Evolutionary conservation across 2,329 filamentous ascomycete species (phyloP).

Genomic region (Emergomyces pasteurianus): DNA sequence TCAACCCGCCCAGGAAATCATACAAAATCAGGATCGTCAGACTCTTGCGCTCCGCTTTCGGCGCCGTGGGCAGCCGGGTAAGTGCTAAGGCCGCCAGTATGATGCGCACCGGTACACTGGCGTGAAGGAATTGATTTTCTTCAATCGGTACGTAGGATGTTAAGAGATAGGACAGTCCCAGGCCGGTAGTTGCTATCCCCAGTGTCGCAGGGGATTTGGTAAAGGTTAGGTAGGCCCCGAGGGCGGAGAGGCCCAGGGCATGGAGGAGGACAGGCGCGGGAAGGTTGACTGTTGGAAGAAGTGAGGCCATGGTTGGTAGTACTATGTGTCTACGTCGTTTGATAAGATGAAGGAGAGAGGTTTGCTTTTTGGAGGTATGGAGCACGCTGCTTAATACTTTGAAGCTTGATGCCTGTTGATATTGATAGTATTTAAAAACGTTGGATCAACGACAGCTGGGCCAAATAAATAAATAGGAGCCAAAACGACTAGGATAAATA

Average conservation of each 20-base stretch:
- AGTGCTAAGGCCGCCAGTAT: neutral
- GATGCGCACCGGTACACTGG: constrained; percentile 1
- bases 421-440: neutral
- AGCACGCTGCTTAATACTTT: neutral
- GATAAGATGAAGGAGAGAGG: neutral
- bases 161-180: neutral
- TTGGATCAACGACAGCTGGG: too few relatives aligned
- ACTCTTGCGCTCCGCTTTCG: neutral
- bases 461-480: too few relatives aligned
- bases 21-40: neutral
- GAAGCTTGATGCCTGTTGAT: neutral
- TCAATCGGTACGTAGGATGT: constrained; percentile 2
- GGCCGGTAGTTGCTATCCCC: neutral
- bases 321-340: neutral
- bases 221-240: neutral
- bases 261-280: constrained; percentile 1
- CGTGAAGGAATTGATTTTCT: constrained; percentile 2
- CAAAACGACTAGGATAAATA: too few relatives aligned
- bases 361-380: neutral
- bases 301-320: neutral
- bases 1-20: neutral
- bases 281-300: constrained; percentile 2
- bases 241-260: neutral
- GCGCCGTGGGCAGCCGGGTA: neutral
- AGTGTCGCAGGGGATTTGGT: neutral